phyloP scores from a whole-genome alignment of 2,329 filamentous ascomycete genomes.

The Myriangium duriaei region DNA sequence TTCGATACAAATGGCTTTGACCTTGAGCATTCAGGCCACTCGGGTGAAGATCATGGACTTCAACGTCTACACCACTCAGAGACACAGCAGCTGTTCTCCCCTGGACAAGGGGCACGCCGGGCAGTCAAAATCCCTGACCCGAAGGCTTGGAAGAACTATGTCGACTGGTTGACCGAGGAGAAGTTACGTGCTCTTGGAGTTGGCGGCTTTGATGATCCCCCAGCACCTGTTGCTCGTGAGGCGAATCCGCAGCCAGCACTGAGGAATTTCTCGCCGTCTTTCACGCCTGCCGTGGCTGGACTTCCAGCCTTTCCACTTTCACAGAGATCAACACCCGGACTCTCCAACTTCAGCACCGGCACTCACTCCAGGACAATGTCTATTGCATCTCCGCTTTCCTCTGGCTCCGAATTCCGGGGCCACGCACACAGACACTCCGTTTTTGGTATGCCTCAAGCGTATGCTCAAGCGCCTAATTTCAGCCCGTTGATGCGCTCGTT shows the following conservation, averaged over 20 bases:
- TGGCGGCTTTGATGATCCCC: slow-evolving; percentile 58
- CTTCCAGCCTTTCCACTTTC: slow-evolving; percentile 35
- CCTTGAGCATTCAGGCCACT: slow-evolving; percentile 37
- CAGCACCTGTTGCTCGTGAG: slow-evolving; percentile 53
- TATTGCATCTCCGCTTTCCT: slow-evolving; percentile 60
- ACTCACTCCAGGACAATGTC: slow-evolving; percentile 43
- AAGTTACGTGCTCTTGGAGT: slow-evolving; percentile 89
- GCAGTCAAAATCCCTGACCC: slow-evolving; percentile 57
- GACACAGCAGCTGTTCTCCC: slow-evolving; percentile 5
- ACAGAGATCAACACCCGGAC: slow-evolving; percentile 30
- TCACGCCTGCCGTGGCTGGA: slow-evolving; percentile 37
- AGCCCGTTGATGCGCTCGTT: slow-evolving; percentile 34
- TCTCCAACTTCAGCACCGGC: slow-evolving; percentile 38
- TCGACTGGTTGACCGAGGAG: slow-evolving; percentile 72
- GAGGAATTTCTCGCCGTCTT: slow-evolving; percentile 69
- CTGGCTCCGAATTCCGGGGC: slow-evolving; percentile 41
- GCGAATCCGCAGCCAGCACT: slow-evolving; percentile 63
- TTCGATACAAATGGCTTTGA: slow-evolving; percentile 60
- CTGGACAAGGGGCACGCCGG: slow-evolving; percentile 41
- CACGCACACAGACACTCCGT: slow-evolving; percentile 63
- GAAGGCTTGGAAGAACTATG: slow-evolving; percentile 66
- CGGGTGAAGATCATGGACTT: slow-evolving; percentile 10
- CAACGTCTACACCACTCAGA: slow-evolving; percentile 1
- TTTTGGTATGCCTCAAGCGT: slow-evolving; percentile 48
- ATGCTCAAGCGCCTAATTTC: slow-evolving; percentile 50